These are phyloP conservation scores for Apiotrichum brassicae DNA, from an alignment of 1,284 basidiomycete species.

Conservation along the genomic window DNA sequence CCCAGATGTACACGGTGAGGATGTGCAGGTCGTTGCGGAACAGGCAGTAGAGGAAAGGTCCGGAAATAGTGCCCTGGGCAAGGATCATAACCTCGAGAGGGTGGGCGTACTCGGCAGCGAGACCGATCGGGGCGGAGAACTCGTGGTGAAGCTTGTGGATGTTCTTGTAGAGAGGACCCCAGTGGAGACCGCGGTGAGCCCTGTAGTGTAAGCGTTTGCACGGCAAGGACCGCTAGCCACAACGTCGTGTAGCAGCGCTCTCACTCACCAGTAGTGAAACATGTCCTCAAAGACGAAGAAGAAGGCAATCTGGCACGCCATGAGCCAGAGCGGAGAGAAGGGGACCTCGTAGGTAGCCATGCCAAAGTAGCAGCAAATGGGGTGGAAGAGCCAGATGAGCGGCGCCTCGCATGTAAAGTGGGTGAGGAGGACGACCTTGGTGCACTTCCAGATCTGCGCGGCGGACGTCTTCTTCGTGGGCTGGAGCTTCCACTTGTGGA, in stretches of 20 bases:
- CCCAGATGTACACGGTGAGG: conserved; percentile 89
- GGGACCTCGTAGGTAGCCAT: conserved; percentile 85
- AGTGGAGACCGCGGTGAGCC: conserved; percentile 86
- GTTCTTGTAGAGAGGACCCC: conserved; percentile 86
- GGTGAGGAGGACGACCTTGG: conserved; percentile 86
- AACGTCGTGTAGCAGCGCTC: too few species aligned
- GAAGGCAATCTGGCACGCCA: conserved; percentile 72
- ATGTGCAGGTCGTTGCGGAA: conserved; percentile 57
- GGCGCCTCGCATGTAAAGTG: conserved; percentile 96
- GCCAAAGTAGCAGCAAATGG: conserved; percentile 79
- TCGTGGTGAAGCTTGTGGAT: conserved; percentile 99
- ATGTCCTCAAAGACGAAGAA: conserved; percentile 97
- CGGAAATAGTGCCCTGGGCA: conserved; percentile 72
- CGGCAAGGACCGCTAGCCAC: too few species aligned
- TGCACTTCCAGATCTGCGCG: conserved; percentile 90
- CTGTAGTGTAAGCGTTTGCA: not conserved
- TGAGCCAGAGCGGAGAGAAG: conserved; percentile 65
- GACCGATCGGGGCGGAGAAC: conserved; percentile 92
- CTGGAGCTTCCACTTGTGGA: conserved; percentile 92
- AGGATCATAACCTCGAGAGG: conserved; percentile 90
- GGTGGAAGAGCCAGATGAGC: conserved; percentile 96
- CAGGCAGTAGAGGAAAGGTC: conserved; percentile 74
- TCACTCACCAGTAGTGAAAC: conserved; percentile 57
- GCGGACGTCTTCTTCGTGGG: conserved; percentile 71
- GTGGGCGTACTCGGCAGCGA: conserved; percentile 96